Evolutionary conservation across 768 basidiomycete species (phyloP).

Genomic region (Boletus tomentosulus): DNA sequence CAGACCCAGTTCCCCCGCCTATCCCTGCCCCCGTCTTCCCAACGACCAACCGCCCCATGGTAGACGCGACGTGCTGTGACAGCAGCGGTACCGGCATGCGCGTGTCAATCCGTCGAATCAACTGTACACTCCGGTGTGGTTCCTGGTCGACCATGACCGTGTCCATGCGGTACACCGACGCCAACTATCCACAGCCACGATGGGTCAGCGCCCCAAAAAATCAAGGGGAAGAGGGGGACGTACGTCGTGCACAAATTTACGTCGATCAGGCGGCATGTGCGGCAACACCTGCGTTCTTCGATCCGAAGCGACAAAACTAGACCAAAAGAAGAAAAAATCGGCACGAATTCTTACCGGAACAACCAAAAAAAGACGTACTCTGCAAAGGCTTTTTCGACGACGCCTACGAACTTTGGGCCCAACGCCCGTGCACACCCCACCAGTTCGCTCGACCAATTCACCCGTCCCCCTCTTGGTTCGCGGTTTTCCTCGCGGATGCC

Average conservation of each 20-base stretch:
- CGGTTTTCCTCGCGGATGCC: conserved; percentile 65
- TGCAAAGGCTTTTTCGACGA: conserved; percentile 78
- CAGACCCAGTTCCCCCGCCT: conserved; percentile 3
- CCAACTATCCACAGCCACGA: conserved; percentile 45
- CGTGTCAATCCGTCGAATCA: conserved; percentile 78
- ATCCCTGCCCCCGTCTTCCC: conserved; percentile 34
- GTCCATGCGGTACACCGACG: conserved; percentile 76
- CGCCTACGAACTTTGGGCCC: conserved; percentile 56
- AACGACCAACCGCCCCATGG: conserved; percentile 60
- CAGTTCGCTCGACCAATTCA: conserved; percentile 61
- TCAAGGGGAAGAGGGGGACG: conserved; percentile 21
- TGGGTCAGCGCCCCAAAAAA: not conserved
- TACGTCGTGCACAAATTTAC: conserved; percentile 81
- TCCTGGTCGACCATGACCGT: conserved; percentile 89
- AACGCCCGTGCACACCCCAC: conserved; percentile 48
- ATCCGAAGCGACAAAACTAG: conserved; percentile 60
- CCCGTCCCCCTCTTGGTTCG: conserved; percentile 33
- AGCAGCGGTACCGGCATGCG: conserved; percentile 71
- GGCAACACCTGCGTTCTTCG: conserved; percentile 72
- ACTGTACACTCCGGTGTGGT: conserved; percentile 80
- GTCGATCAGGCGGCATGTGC: conserved; percentile 71
- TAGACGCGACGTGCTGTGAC: conserved; percentile 41
- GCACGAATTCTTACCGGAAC: too few species aligned
- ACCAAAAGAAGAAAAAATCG: not conserved
- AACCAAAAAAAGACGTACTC: conserved; percentile 50